phyloP scores from a whole-genome alignment of 148 eudicot species.

The Drosera capensis region DNA sequence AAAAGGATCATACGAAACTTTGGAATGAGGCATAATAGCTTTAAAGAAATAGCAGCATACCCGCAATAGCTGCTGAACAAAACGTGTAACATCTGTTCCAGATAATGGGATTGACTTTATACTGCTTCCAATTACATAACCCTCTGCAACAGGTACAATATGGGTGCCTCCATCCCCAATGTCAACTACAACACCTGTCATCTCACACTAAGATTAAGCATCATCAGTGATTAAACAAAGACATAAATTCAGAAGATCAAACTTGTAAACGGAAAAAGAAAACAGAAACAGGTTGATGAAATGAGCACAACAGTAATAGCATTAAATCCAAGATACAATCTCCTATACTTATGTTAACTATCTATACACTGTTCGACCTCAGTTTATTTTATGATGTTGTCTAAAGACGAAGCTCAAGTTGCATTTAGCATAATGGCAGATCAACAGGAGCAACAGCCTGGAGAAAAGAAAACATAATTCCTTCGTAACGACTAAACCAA shows the following conservation, averaged over 20 bases:
- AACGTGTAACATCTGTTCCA: constrained; percentile 80
- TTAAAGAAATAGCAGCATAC: constrained; percentile 24
- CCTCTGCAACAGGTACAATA: constrained; percentile 98
- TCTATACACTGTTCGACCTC: too few species aligned
- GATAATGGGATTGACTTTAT: constrained; percentile 82
- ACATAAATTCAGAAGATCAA: neutral
- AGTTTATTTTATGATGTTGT: too few species aligned
- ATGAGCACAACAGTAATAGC: too few species aligned
- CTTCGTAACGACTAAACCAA: too few species aligned
- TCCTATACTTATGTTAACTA: too few species aligned
- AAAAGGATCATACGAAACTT: too few species aligned
- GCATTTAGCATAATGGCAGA: too few species aligned
- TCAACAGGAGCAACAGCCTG: too few species aligned
- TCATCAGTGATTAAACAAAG: constrained; percentile 20
- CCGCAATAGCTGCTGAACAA: constrained; percentile 82
- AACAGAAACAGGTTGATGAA: too few species aligned
- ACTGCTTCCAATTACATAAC: constrained; percentile 96
- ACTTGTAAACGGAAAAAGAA: constrained; percentile 1
- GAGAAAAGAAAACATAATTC: too few species aligned
- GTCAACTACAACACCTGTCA: constrained; percentile 99
- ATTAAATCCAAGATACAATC: too few species aligned
- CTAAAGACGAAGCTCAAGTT: too few species aligned
- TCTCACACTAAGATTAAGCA: constrained; percentile 64
- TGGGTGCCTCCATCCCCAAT: constrained; percentile 95
- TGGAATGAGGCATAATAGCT: neutral